Conservation (phyloP, 2,329 filamentous ascomycete genomes). For the Fragosphaeria purpurea region DNA sequence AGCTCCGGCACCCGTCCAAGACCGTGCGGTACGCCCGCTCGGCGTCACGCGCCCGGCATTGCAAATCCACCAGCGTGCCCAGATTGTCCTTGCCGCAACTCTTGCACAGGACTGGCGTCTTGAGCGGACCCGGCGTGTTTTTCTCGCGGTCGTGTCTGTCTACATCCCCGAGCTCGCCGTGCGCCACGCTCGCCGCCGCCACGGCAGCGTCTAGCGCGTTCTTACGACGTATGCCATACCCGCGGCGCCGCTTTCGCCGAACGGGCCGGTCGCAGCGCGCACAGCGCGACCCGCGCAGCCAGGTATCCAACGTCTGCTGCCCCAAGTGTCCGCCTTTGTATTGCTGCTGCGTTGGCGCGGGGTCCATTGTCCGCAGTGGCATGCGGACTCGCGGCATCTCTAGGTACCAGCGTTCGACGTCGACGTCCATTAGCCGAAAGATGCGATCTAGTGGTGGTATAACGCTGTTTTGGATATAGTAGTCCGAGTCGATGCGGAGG, state of each 20-base stretch:
- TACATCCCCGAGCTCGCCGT: neutral
- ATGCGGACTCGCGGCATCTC: slow-evolving; percentile 83
- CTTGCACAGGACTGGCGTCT: slow-evolving; percentile 32
- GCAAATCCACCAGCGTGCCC: slow-evolving; percentile 53
- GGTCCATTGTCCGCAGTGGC: slow-evolving; percentile 29
- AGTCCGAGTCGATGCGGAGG: slow-evolving; percentile 79
- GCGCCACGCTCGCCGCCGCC: slow-evolving; percentile 11
- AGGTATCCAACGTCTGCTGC: slow-evolving; percentile 81
- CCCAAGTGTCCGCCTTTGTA: slow-evolving; percentile 18
- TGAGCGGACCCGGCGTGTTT: neutral
- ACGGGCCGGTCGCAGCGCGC: slow-evolving; percentile 60
- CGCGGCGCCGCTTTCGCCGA: slow-evolving; percentile 10
- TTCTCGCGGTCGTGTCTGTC: neutral
- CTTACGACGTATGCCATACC: neutral
- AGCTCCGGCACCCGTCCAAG: slow-evolving; percentile 66
- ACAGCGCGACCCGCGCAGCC: slow-evolving; percentile 74
- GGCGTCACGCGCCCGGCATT: slow-evolving; percentile 48
- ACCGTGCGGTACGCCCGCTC: slow-evolving; percentile 58
- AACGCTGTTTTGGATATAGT: slow-evolving; percentile 93
- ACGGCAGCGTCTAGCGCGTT: slow-evolving; percentile 1
- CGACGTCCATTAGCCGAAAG: slow-evolving; percentile 85
- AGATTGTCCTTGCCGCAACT: slow-evolving; percentile 45
- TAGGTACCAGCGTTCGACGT: slow-evolving; percentile 84
- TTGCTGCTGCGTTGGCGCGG: slow-evolving; percentile 29
- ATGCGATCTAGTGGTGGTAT: slow-evolving; percentile 93